These are phyloP conservation scores for Pyracantha coccinea DNA, from an alignment of 331 rosid species.

Conservation along the genomic window DNA sequence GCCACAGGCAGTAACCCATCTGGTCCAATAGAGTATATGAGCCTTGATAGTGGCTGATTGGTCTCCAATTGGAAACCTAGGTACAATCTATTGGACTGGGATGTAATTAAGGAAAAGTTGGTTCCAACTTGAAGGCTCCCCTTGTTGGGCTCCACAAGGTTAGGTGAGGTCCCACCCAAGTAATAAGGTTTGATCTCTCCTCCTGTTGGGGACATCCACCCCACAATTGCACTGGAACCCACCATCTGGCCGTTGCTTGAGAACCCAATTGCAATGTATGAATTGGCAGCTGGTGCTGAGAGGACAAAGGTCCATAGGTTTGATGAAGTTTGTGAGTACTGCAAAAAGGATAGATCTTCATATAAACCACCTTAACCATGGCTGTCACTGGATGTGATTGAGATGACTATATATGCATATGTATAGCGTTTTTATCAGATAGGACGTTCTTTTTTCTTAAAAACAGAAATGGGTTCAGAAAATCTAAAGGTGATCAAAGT, in stretches of 20 bases:
- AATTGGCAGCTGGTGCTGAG: constrained; percentile 41
- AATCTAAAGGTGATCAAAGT: background rate
- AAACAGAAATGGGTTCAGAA: too few species aligned
- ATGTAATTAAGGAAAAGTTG: constrained; percentile 41
- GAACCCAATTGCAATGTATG: constrained; percentile 64
- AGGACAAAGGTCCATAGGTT: constrained; percentile 63
- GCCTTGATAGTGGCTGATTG: constrained; percentile 22
- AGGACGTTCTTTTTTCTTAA: background rate
- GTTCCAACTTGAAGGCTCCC: constrained; percentile 40
- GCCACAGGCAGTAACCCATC: constrained; percentile 36
- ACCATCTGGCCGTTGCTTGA: constrained; percentile 58
- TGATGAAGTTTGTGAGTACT: constrained; percentile 42
- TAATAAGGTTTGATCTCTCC: constrained; percentile 43
- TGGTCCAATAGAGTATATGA: constrained; percentile 52
- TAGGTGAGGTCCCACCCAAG: constrained; percentile 45
- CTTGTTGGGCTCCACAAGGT: constrained; percentile 35
- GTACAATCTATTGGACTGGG: constrained; percentile 38
- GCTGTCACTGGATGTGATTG: background rate
- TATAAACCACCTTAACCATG: background rate
- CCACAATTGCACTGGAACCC: constrained; percentile 74
- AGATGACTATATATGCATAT: background rate
- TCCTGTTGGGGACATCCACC: constrained; percentile 44
- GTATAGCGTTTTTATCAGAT: too few species aligned
- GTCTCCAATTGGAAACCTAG: constrained; percentile 48
- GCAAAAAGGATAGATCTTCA: constrained; percentile 13